Base-by-base conservation (phyloP, 495 filamentous ascomycete genomes). In the Aspergillus conjunctus region DNA sequence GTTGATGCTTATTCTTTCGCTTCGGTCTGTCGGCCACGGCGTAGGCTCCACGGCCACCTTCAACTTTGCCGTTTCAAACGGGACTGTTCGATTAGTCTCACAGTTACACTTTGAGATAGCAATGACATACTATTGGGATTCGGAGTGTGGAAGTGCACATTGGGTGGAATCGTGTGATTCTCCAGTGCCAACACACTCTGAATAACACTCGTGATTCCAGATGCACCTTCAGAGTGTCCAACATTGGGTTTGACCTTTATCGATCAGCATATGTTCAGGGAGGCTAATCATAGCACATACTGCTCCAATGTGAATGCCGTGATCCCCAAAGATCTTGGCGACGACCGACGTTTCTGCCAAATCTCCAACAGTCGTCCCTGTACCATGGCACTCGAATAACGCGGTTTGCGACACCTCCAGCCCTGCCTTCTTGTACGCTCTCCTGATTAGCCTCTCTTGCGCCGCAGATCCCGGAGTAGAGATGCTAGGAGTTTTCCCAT, bases 371-470 rank as follows among this genome's bases (percentile, higher is more conserved):
- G 49, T 51, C 0, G 82, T 85, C 1, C 82, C 82, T 3, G 83
- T 85, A 0, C 81, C 81, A 57, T 85, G 82, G 21, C 72, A 78
- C 59, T 84, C 81, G 3, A 83, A 62, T 26, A 79, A 82, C 0
- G 58, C 65, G 0, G 79, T 82, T 18, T 60, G 14, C 4, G 46
- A 20, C 9, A 62, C 20, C 39, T 39, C n/a, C 26, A 65, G 53
- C 1, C 33, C 53, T 0, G 71, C 73, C 15, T 55, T 56, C 0
- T 46, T 7, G 54, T 76, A 74, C 0, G 72, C 71, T 48, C 66
- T 57, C 59, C 44, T 66, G 57, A 59, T 54, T 7, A 37, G 61
- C 43, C 9, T 61, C 59, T 43, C 75, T 60, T 37, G 65, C 12
- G 7, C 56, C 65, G 54, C 8, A 1, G 18, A n/a, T 1, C 53